Evolutionary conservation across 495 filamentous ascomycete species (phyloP).

Genomic region (Penicillium cosmopolitanum): DNA sequence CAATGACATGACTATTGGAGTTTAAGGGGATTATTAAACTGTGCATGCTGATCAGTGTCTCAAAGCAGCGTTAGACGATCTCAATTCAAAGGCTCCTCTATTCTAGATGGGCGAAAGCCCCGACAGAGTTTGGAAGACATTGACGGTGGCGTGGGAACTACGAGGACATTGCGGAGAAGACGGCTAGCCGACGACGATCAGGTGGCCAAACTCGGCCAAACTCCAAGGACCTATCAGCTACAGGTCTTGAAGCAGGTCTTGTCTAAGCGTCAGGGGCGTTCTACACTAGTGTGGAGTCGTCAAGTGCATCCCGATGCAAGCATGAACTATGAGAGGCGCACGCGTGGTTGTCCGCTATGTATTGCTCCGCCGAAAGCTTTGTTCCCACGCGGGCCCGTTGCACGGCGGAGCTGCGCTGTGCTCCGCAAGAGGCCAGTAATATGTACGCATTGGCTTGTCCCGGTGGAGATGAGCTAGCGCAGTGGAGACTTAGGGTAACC

Average conservation of each 20-base stretch:
- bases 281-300: slow-evolving; percentile 1
- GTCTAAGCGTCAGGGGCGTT: background rate
- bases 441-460: background rate
- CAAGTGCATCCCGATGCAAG: background rate
- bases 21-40: slow-evolving; percentile 3
- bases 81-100: background rate
- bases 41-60: background rate
- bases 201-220: slow-evolving; percentile 7
- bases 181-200: slow-evolving; percentile 1
- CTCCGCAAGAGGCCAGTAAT: background rate
- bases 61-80: background rate
- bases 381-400: slow-evolving; percentile 13
- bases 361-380: background rate
- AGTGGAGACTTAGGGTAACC: slow-evolving; percentile 9
- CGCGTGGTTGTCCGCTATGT: background rate
- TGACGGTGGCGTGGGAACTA: background rate
- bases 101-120: background rate
- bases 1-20: slow-evolving; percentile 6
- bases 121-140: slow-evolving; percentile 10
- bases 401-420: slow-evolving; percentile 1
- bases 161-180: background rate
- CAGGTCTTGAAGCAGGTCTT: background rate
- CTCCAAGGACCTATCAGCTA: background rate
- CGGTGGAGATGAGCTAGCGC: background rate
- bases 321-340: slow-evolving; percentile 10